phyloP scores from a whole-genome alignment of 495 filamentous ascomycete genomes.

The Penicillium parvum region DNA sequence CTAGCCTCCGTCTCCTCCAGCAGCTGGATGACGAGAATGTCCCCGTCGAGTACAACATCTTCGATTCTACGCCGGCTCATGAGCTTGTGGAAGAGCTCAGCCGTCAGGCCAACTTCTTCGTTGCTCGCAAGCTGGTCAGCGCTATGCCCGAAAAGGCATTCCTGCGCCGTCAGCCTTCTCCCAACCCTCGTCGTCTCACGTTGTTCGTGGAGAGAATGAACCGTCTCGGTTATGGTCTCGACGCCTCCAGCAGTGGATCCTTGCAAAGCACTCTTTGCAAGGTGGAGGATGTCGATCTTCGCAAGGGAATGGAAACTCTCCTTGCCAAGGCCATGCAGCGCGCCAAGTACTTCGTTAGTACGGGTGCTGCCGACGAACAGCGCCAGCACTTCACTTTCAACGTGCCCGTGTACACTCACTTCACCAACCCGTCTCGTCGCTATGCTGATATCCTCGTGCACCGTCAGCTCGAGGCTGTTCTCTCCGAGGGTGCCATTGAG shows the following conservation, averaged over 20 bases:
- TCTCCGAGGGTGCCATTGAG: conserved; percentile 77
- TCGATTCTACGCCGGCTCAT: conserved; percentile 81
- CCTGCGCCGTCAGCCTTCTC: conserved; percentile 77
- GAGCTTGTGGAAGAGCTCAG: conserved; percentile 93
- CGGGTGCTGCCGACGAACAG: conserved; percentile 66
- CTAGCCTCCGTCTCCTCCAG: conserved; percentile 81
- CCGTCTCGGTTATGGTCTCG: conserved; percentile 80
- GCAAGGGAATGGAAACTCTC: conserved; percentile 97
- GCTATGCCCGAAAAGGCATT: conserved; percentile 89
- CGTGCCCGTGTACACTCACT: conserved; percentile 92
- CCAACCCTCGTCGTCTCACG: conserved; percentile 82
- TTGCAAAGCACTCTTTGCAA: conserved; percentile 91
- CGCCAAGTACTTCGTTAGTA: conserved; percentile 87
- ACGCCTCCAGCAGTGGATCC: conserved; percentile 81
- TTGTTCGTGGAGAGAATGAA: conserved; percentile 92
- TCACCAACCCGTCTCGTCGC: conserved; percentile 91
- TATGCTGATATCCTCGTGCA: conserved; percentile 95
- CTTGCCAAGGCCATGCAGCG: conserved; percentile 91
- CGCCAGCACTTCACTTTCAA: conserved; percentile 89
- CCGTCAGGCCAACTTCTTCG: conserved; percentile 82
- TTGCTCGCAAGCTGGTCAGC: conserved; percentile 76
- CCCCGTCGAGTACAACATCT: conserved; percentile 92
- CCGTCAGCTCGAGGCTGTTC: conserved; percentile 83
- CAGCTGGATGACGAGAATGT: conserved; percentile 98
- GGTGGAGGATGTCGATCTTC: conserved; percentile 77